Evolutionary conservation across 208 protist genomes (phyloP).

Genomic region (Sergeia podlipaevii): DNA sequence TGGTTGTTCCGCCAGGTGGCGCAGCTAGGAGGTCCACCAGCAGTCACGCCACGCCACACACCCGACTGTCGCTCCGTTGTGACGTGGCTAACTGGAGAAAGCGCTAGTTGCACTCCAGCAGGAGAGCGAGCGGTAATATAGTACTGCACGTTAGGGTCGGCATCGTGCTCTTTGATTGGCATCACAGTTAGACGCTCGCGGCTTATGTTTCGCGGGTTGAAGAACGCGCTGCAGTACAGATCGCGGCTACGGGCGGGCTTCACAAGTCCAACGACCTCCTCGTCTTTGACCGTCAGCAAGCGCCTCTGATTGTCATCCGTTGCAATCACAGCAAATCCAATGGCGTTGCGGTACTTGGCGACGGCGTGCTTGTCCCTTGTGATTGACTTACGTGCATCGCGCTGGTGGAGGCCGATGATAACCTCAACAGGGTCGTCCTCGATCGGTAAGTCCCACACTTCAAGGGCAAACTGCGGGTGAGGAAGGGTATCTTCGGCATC

Average conservation of each 20-base stretch:
- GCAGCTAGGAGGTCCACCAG: conserved; percentile 44
- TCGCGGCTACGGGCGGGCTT: conserved; percentile 22
- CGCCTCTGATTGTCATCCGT: conserved; percentile 55
- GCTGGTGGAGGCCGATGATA: conserved; percentile 63
- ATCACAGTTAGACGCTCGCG: conserved; percentile 26
- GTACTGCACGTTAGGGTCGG: conserved; percentile 28
- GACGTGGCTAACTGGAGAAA: conserved; percentile 34
- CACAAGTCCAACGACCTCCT: conserved; percentile 23
- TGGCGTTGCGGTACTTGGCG: conserved; percentile 35
- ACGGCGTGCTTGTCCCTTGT: conserved; percentile 39
- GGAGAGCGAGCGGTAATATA: conserved; percentile 21
- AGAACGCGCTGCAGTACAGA: conserved; percentile 17
- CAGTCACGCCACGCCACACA: conserved; percentile 42
- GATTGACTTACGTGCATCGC: conserved; percentile 62
- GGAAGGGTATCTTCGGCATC: too few relatives aligned
- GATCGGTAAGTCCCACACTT: conserved; percentile 23
- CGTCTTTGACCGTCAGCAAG: conserved; percentile 28
- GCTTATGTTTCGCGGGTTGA: background rate
- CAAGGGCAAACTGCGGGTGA: conserved; percentile 56
- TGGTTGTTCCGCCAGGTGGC: conserved; percentile 82
- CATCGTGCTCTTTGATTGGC: conserved; percentile 29
- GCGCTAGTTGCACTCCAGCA: conserved; percentile 4
- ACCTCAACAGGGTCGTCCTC: conserved; percentile 32
- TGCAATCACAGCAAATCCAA: conserved; percentile 59
- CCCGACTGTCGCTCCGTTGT: conserved; percentile 26